These are phyloP conservation scores for Phytopythium helicoides DNA, from an alignment of 352 stramenopile species.

Conservation along the genomic window DNA sequence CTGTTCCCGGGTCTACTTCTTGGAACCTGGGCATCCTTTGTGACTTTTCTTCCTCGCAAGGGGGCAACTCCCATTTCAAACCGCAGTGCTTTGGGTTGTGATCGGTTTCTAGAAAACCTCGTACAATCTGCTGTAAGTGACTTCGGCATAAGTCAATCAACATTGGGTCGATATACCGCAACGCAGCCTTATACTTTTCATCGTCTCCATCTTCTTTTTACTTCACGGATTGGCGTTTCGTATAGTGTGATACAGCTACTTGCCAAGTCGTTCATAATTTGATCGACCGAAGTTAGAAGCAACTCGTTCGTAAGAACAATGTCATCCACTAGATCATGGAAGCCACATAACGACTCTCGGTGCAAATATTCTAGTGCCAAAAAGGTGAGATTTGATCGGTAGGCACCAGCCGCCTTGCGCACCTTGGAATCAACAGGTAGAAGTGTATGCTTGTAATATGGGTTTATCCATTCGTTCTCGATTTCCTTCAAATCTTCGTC, in stretches of 20 bases:
- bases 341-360: constrained; percentile 35
- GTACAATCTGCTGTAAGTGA: constrained; percentile 49
- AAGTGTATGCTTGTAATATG: constrained; percentile 22
- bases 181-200: constrained; percentile 17
- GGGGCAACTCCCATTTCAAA: not conserved
- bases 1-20: too few relatives aligned
- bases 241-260: constrained; percentile 39
- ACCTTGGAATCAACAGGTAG: constrained; percentile 30
- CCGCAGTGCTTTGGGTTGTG: constrained; percentile 20
- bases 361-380: constrained; percentile 37
- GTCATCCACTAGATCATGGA: constrained; percentile 57
- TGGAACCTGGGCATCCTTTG: too few relatives aligned
- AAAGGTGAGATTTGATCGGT: constrained; percentile 15
- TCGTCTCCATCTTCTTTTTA: constrained; percentile 18
- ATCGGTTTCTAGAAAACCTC: constrained; percentile 40
- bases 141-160: constrained; percentile 46
- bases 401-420: constrained; percentile 17
- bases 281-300: constrained; percentile 27
- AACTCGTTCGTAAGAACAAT: constrained; percentile 38
- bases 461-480: constrained; percentile 7
- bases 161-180: constrained; percentile 39
- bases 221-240: constrained; percentile 31
- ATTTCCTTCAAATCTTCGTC: constrained; percentile 36
- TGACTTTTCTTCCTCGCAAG: too few relatives aligned
- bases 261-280: constrained; percentile 44